Conservation (phyloP, 1,284 basidiomycete genomes). For the Ceratobasidium sp. region DNA sequence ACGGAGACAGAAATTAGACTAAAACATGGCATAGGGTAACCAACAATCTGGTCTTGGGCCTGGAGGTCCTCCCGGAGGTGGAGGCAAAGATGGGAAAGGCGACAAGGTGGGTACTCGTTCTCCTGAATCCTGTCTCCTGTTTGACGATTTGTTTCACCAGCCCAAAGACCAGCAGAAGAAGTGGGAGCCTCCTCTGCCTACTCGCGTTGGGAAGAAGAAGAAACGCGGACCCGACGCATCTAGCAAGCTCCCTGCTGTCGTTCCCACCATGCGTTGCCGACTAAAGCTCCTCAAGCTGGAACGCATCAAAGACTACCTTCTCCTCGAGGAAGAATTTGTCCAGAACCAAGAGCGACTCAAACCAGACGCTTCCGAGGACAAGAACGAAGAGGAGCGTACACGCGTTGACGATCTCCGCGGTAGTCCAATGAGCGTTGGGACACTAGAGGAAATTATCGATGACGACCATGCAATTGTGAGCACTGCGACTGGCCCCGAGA, state of each 20-base stretch:
- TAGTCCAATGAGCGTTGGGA: conserved; percentile 95
- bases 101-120: conserved; percentile 55
- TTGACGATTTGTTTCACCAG: background rate
- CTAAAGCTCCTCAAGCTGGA: conserved; percentile 96
- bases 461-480: conserved; percentile 99
- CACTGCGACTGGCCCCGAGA: conserved; percentile 93
- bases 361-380: conserved; percentile 87
- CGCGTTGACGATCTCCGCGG: conserved; percentile 95
- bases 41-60: conserved; percentile 73
- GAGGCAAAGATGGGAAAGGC: conserved; percentile 63
- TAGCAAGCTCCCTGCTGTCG: conserved; percentile 91
- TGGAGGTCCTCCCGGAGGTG: conserved; percentile 52
- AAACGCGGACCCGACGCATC: conserved; percentile 89
- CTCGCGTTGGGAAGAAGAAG: conserved; percentile 94
- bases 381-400: conserved; percentile 93
- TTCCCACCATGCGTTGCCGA: conserved; percentile 93
- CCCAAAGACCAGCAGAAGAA: conserved; percentile 80
- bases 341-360: conserved; percentile 92
- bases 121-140: background rate
- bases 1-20: background rate
- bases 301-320: conserved; percentile 96
- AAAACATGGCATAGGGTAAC: conserved; percentile 66
- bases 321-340: conserved; percentile 98
- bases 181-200: conserved; percentile 98
- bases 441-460: conserved; percentile 98